Base-by-base conservation (phyloP, 2,329 filamentous ascomycete genomes). In the Phaeoacremonium minimum region DNA sequence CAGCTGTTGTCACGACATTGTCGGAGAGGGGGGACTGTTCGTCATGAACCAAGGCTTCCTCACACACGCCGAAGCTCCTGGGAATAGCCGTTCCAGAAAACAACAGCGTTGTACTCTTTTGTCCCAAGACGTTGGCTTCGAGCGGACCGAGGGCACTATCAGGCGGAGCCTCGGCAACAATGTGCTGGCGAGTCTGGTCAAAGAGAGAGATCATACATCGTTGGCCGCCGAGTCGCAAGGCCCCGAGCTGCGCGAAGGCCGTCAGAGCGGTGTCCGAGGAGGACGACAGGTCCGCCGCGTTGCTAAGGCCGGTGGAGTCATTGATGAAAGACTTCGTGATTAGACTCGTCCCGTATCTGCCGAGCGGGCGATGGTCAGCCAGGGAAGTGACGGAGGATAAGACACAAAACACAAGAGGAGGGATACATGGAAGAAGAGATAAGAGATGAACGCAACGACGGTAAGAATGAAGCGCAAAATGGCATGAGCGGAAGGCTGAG, bases 161-260 rank as follows among this genome's bases (percentile, higher is more conserved):
- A 38, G 18, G 36, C 1, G 37, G 38, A 7, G 41, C 41, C 29
- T 44, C 41, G 12, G 38, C 35, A n/a, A 44, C 19, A 12, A 44
- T 20, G 9, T 44, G 26, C 20, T 44, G 41, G 9, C 37, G 32
- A 22, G 28, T 22, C 29, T 33, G 29, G 18, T 41, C 41, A 13
- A 44, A 41, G 11, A 44, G 20, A 4, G 41, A 44, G 2, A 44
- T 17, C n/a, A 44, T 65, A 29, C 60, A 63, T 26, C 72, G 63
- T 41, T 68, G 64, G 18, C 63, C 63, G 13, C 63, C 57, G 28
- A 75, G 56, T 1, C 71, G 59, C 37, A 75, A 60, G 8, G 71
- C 59, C 18, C 64, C 66, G 16, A 77, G 57, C 49, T 77, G 73
- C 5, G 71, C 67, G 38, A 71, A 67, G 4, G 66, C 63, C 0